Evolutionary conservation across 208 protist species (phyloP).

Genomic region (Angomonas deanei): DNA sequence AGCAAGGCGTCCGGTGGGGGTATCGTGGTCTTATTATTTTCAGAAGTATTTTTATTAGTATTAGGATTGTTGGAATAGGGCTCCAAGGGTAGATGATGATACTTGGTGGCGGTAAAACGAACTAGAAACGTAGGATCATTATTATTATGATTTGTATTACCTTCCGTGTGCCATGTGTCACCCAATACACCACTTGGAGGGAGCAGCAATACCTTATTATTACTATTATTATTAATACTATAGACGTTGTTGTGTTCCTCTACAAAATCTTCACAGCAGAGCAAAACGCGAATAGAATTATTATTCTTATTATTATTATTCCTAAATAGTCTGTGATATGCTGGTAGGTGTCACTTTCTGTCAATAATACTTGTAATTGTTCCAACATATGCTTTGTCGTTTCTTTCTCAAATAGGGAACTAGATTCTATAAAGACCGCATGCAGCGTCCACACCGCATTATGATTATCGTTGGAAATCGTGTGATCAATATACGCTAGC

Average conservation of each 20-base stretch:
- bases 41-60: neutral
- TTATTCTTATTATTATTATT: too few species aligned
- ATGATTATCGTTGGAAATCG: too few species aligned
- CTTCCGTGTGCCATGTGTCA: neutral
- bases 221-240: slow-evolving; percentile 14
- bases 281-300: slow-evolving; percentile 46
- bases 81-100: neutral
- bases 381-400: too few species aligned
- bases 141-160: too few species aligned
- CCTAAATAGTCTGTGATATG: too few species aligned
- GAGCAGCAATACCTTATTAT: slow-evolving; percentile 5
- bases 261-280: slow-evolving; percentile 41
- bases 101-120: neutral
- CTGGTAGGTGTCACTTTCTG: too few species aligned
- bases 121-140: neutral
- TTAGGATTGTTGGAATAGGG: neutral
- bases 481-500: too few species aligned
- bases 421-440: too few species aligned
- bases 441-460: too few species aligned
- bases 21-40: neutral
- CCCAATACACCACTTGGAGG: neutral
- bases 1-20: slow-evolving; percentile 18
- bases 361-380: too few species aligned
- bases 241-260: slow-evolving; percentile 53
- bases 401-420: too few species aligned